A percentile compares a stretch with the other conserved stretches of the same genome.
These are phyloP conservation scores for Saksenaea oblongispora DNA, from an alignment of 371 early-diverging fungal species.

Conservation along the genomic window DNA sequence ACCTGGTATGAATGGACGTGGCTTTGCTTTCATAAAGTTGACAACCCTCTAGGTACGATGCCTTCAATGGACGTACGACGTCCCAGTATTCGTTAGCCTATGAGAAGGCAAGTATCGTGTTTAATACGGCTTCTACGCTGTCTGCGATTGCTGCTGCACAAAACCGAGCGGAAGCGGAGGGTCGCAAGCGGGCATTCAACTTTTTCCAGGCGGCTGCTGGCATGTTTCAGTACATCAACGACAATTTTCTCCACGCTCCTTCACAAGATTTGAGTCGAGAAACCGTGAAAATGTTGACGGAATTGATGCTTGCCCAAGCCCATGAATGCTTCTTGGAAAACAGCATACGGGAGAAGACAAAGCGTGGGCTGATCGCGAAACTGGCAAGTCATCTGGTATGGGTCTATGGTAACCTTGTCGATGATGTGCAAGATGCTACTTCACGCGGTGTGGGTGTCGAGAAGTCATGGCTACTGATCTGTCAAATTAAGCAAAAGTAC, in stretches of 20 bases:
- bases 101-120: conserved; percentile 94
- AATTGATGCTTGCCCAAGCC: conserved; percentile 92
- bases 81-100: conserved; percentile 91
- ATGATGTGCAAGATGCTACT: conserved; percentile 64
- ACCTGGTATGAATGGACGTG: conserved; percentile 69
- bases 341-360: conserved; percentile 83
- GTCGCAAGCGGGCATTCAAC: conserved; percentile 80
- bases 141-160: conserved; percentile 73
- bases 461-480: conserved; percentile 65
- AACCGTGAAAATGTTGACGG: conserved; percentile 78
- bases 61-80: conserved; percentile 62
- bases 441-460: conserved; percentile 57
- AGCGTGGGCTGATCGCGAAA: conserved; percentile 81
- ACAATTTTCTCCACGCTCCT: conserved; percentile 96
- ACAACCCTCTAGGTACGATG: conserved; percentile 70
- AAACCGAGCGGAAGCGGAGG: conserved; percentile 74
- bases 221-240: conserved; percentile 91
- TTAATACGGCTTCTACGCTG: conserved; percentile 87
- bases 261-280: conserved; percentile 89
- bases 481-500: conserved; percentile 85
- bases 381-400: conserved; percentile 86
- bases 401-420: conserved; percentile 70
- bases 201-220: conserved; percentile 93
- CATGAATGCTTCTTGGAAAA: conserved; percentile 94
- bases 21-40: background rate